Evolutionary conservation across 1,139 yeast species (phyloP), one percentile per base, ranked within the genome.

Genomic region (Sugiyamaella japonica): DNA sequence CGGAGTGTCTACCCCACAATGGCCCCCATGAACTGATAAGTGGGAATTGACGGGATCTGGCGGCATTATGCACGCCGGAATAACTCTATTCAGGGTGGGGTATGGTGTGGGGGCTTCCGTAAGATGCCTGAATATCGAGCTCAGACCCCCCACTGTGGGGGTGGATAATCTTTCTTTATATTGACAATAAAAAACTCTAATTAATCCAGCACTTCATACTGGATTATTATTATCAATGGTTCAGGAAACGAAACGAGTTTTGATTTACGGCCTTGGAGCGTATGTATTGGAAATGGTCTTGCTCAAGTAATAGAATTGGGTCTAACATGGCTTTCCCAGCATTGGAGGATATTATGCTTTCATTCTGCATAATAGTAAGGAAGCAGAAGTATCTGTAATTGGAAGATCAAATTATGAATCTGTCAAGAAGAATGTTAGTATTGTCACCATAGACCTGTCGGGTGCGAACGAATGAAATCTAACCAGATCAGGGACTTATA

Each of bases 371-470:
- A 59, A 54, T 31, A 52, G 58, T 23, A 59, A 58, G 7, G 55
- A 46, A 7, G 53, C 56, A 1, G 77, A 76, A 52, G 82, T 83
- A 1, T 78, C 87, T 1, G 71, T 79, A 2, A 82, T 84, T 9
- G 74, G 76, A 15, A 73, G 88, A 60, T 82, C 86, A 2, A 84
- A 82, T 61, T 83, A 81, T 64, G 78, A 82, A 16, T 66, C 69
- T 4, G 79, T 83, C 38, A 61, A 64, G 7, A 64, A 67, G 3
- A 64, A 72, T 8, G 89, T 49, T 15, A 37, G 58, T 45, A 5
- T 20, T 29, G 6, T 20, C 25, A 20, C 25, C 5, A 20, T 29
- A 29, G 10, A 29, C 9, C 6, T 28, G n/a, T 29, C 9, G n/a
- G 3, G n/a, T 12, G 34, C 3, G 34, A 29, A 3, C 7, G 34